Evolutionary conservation across 2,329 filamentous ascomycete species (phyloP).

Genomic region (Colletotrichum godetiae): DNA sequence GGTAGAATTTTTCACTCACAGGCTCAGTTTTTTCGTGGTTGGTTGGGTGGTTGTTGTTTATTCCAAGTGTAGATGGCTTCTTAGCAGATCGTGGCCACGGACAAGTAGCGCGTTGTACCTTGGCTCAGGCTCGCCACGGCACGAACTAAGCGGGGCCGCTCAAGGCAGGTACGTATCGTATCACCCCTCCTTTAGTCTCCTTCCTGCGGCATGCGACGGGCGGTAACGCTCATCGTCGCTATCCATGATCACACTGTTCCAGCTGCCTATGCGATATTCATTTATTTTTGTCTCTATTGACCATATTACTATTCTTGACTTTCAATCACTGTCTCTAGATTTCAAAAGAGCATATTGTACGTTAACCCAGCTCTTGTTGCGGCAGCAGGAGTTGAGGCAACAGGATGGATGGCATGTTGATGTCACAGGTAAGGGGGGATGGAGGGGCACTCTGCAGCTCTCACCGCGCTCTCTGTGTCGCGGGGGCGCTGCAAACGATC

Average conservation of each 20-base stretch:
- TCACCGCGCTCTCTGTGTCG: constrained; percentile 13
- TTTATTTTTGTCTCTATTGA: too few relatives aligned
- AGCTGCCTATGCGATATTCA: neutral
- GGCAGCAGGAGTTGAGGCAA: neutral
- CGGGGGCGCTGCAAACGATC: constrained; percentile 22
- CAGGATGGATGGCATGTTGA: neutral
- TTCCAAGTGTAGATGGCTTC: neutral
- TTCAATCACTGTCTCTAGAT: neutral
- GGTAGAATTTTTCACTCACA: constrained; percentile 1
- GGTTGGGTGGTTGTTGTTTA: neutral
- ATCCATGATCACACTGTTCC: neutral
- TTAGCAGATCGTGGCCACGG: neutral
- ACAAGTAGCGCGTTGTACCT: neutral
- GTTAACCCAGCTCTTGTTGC: neutral
- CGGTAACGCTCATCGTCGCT: neutral
- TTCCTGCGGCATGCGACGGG: neutral
- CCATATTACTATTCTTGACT: neutral
- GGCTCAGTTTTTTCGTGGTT: neutral
- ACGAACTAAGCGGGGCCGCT: neutral
- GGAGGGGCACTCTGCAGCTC: constrained; percentile 21
- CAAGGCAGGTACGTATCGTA: neutral
- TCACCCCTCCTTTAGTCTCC: neutral
- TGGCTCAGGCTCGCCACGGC: neutral
- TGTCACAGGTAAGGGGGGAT: constrained; percentile 22
- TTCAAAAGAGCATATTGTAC: neutral